phyloP scores from a whole-genome alignment of 352 stramenopile species.

The Pythium utonaiense region DNA sequence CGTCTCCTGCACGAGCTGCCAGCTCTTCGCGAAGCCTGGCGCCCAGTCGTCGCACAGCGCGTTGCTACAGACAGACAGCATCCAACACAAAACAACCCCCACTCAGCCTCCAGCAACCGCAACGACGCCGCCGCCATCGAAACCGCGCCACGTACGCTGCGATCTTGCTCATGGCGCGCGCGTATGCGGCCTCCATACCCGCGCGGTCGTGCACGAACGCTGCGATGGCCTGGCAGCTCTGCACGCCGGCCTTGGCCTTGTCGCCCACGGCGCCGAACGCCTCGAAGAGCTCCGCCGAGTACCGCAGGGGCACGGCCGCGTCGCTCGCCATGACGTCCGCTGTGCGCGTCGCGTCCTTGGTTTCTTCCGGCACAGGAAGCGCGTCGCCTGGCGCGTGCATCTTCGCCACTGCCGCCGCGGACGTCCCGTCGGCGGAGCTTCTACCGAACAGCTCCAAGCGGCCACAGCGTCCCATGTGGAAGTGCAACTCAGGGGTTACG shows the following conservation, averaged over 20 bases:
- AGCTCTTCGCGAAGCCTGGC: conserved; percentile 49
- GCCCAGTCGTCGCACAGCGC: conserved; percentile 71
- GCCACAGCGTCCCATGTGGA: conserved; percentile 1
- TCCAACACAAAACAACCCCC: no score
- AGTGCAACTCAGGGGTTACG: conserved; percentile 2
- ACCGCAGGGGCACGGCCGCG: conserved; percentile 22
- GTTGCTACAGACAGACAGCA: conserved; percentile 38
- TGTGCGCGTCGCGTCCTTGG: not conserved
- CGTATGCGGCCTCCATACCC: conserved; percentile 54
- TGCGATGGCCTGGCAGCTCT: conserved; percentile 70
- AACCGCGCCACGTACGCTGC: conserved; percentile 36
- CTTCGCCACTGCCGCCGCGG: not conserved
- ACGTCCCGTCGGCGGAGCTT: not conserved
- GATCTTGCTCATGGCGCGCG: conserved; percentile 53
- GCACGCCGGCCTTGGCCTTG: conserved; percentile 72
- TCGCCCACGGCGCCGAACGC: conserved; percentile 68
- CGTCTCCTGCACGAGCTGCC: conserved; percentile 51
- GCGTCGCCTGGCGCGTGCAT: conserved; percentile 7
- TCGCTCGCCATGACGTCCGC: not conserved
- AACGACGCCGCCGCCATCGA: no score
- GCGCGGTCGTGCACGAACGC: conserved; percentile 60
- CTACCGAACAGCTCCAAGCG: not conserved
- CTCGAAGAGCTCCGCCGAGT: conserved; percentile 70
- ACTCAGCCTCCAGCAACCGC: no score
- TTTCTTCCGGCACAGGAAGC: not conserved